phyloP scores from a whole-genome alignment of 208 protist genomes.

The Trypanosoma congolense region DNA sequence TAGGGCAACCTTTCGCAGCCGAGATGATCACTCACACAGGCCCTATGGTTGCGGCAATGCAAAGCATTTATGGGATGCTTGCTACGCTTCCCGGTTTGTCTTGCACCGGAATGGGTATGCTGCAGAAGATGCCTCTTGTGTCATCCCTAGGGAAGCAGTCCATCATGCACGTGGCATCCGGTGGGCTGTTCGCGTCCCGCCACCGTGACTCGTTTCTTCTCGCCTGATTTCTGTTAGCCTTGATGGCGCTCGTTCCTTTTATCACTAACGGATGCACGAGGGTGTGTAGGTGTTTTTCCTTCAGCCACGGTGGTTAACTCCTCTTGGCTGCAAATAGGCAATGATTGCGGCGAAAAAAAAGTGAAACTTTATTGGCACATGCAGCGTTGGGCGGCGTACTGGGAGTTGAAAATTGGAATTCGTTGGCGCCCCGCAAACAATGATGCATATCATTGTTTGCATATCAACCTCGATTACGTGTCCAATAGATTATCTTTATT shows the following conservation, averaged over 20 bases:
- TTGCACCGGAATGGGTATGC: constrained; percentile 58
- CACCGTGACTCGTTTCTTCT: constrained; percentile 40
- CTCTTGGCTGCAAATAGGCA: too few species aligned
- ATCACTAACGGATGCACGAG: neutral
- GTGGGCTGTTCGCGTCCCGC: constrained; percentile 54
- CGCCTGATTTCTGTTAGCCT: constrained; percentile 10
- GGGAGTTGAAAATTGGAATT: too few species aligned
- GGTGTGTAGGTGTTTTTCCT: neutral
- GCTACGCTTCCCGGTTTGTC: constrained; percentile 42
- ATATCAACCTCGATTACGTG: too few species aligned
- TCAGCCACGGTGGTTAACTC: too few species aligned
- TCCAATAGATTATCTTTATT: too few species aligned
- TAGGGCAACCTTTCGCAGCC: constrained; percentile 65
- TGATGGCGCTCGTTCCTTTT: neutral
- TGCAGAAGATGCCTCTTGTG: constrained; percentile 60
- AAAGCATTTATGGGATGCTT: constrained; percentile 61
- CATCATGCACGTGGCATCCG: constrained; percentile 75
- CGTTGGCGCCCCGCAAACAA: too few species aligned
- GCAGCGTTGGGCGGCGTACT: too few species aligned
- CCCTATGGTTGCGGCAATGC: constrained; percentile 74
- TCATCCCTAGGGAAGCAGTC: constrained; percentile 73
- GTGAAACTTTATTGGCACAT: too few species aligned
- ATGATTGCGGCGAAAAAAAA: too few species aligned
- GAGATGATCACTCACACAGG: constrained; percentile 76
- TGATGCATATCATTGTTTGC: too few species aligned